A percentile compares a stretch with the other conserved stretches of the same genome.
These are phyloP conservation scores for Erythrobasidium hasegawianum DNA, from an alignment of 1,284 basidiomycete species.

Conservation along the genomic window DNA sequence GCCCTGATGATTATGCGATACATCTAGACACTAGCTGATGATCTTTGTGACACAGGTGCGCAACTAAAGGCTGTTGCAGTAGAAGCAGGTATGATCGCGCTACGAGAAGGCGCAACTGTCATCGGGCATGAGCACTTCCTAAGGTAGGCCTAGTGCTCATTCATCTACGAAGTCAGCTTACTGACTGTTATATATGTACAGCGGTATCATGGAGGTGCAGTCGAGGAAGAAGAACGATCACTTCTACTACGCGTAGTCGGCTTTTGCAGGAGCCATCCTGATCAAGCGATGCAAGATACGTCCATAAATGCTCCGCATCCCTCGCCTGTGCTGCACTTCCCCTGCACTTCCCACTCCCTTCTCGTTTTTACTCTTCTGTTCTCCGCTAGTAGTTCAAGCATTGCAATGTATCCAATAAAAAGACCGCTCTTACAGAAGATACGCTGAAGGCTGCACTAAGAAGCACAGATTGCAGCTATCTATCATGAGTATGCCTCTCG, in stretches of 20 bases:
- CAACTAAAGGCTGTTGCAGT: conserved; percentile 82
- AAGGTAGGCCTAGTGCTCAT: conserved; percentile 41
- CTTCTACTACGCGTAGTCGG: conserved; percentile 70
- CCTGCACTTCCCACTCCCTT: too few relatives aligned
- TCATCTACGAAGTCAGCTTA: not conserved
- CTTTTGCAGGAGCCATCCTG: not conserved
- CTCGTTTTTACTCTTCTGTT: too few relatives aligned
- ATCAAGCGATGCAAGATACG: not conserved
- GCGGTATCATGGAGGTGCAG: conserved; percentile 83
- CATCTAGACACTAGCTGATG: not conserved
- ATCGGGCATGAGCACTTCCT: conserved; percentile 90
- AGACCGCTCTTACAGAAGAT: too few relatives aligned
- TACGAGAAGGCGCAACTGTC: conserved; percentile 87
- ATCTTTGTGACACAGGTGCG: conserved; percentile 39
- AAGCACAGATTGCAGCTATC: too few relatives aligned
- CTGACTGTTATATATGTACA: conserved; percentile 42
- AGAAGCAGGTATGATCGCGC: conserved; percentile 96
- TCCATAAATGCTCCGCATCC: too few relatives aligned
- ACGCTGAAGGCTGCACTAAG: too few relatives aligned
- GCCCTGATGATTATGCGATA: not conserved
- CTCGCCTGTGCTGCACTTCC: too few relatives aligned
- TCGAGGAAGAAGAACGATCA: conserved; percentile 93
- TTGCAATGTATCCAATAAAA: too few relatives aligned
- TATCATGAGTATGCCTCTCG: too few relatives aligned
- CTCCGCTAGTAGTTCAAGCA: too few relatives aligned